Percentiles rank a stretch among this genome's conserved stretches.
Conservation (phyloP, 2,329 filamentous ascomycete genomes). For the Aspergillus japonicus region DNA sequence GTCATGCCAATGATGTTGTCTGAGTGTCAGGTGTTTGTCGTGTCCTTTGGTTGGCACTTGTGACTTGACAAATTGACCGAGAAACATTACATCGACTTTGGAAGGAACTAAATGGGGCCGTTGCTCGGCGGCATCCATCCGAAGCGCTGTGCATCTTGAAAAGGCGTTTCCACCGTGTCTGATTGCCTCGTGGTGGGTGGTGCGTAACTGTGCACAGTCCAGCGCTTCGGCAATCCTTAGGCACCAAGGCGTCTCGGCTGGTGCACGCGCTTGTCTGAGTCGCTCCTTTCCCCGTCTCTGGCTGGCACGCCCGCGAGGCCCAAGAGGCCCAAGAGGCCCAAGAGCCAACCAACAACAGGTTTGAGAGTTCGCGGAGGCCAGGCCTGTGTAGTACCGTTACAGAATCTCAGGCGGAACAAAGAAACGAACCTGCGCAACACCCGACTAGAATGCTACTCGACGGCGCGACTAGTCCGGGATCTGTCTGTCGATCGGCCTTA, state of each 20-base stretch:
- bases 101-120: slow-evolving; percentile 12
- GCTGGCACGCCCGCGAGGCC: too few species aligned
- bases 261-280: too few species aligned
- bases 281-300: too few species aligned
- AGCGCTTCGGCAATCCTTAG: slow-evolving; percentile 8
- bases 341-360: background rate
- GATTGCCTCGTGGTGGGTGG: slow-evolving; percentile 9
- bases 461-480: slow-evolving; percentile 12
- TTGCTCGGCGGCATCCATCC: slow-evolving; percentile 20
- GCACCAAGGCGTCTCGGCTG: background rate
- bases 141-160: slow-evolving; percentile 12
- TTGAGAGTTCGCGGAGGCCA: too few species aligned
- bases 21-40: too few species aligned
- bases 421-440: background rate
- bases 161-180: slow-evolving; percentile 13
- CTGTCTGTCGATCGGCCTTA: slow-evolving; percentile 16
- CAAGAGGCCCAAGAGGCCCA: background rate
- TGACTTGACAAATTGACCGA: background rate
- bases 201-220: slow-evolving; percentile 7
- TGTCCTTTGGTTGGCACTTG: too few species aligned
- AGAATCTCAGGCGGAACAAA: too few species aligned
- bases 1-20: too few species aligned
- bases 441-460: background rate
- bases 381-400: too few species aligned
- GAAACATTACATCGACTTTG: slow-evolving; percentile 7